phyloP scores from a whole-genome alignment of 768 basidiomycete species.

The Boletus speciosus region DNA sequence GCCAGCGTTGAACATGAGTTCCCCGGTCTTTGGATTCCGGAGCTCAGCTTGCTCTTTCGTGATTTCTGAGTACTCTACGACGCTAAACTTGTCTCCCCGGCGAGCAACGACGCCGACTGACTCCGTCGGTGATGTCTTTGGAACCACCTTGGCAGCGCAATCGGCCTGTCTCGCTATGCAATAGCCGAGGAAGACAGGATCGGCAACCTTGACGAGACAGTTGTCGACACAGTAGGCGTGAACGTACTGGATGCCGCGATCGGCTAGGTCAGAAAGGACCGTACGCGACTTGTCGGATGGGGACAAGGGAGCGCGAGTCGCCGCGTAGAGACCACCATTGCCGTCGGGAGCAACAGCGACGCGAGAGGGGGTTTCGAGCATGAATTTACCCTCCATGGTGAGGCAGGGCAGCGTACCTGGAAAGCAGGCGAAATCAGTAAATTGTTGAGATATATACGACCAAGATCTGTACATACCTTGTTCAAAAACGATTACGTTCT shows the following conservation, averaged over 20 bases:
- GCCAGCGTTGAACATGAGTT: slow-evolving; percentile 87
- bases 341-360: slow-evolving; percentile 97
- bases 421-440: background rate
- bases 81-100: slow-evolving; percentile 79
- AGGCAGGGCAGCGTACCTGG: slow-evolving; percentile 94
- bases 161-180: slow-evolving; percentile 85
- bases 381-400: slow-evolving; percentile 88
- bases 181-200: slow-evolving; percentile 95
- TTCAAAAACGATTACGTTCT: slow-evolving; percentile 91
- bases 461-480: slow-evolving; percentile 62
- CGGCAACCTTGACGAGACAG: slow-evolving; percentile 95
- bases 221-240: slow-evolving; percentile 99
- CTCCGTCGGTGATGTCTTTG: slow-evolving; percentile 81
- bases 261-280: slow-evolving; percentile 79
- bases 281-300: slow-evolving; percentile 55
- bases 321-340: slow-evolving; percentile 96
- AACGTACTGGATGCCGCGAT: slow-evolving; percentile 78
- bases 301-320: slow-evolving; percentile 75
- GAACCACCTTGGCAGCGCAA: slow-evolving; percentile 95
- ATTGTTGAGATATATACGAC: background rate
- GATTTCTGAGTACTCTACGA: slow-evolving; percentile 98
- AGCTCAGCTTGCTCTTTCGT: slow-evolving; percentile 80
- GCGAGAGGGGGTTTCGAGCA: slow-evolving; percentile 73
- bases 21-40: slow-evolving; percentile 62
- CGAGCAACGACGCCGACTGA: slow-evolving; percentile 93